A percentile compares a stretch with the other conserved stretches of the same genome.
These are phyloP conservation scores for Punctularia strigosozonata DNA, from an alignment of 768 basidiomycete genomes.

Conservation along the genomic window DNA sequence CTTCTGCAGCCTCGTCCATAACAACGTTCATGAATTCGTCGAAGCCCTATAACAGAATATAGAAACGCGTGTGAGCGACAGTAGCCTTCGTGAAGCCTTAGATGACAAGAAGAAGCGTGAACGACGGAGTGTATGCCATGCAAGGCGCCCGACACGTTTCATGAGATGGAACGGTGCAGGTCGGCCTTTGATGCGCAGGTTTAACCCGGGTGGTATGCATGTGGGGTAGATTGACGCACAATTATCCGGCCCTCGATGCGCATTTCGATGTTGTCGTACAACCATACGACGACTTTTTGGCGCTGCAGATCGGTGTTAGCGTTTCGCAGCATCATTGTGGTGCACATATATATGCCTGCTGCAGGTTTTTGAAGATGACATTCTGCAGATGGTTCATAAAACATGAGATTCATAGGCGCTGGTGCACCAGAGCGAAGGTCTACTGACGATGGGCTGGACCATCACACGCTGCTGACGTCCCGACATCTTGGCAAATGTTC, in stretches of 20 bases:
- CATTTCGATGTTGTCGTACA: conserved; percentile 96
- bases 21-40: conserved; percentile 99
- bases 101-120: no score
- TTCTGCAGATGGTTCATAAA: conserved; percentile 38
- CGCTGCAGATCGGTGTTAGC: conserved; percentile 32
- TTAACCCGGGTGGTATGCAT: conserved; percentile 24
- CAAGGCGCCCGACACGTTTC: no score
- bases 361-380: conserved; percentile 96
- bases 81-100: not conserved
- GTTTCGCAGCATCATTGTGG: conserved; percentile 3
- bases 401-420: conserved; percentile 5
- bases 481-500: conserved; percentile 65
- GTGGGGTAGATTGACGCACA: conserved; percentile 42
- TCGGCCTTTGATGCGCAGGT: conserved; percentile 26
- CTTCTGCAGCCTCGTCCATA: conserved; percentile 86
- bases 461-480: conserved; percentile 92
- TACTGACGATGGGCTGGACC: conserved; percentile 96
- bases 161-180: no score
- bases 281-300: conserved; percentile 82
- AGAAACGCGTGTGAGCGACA: conserved; percentile 18
- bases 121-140: no score
- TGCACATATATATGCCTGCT: conserved; percentile 53
- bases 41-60: conserved; percentile 62
- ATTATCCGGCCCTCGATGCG: conserved; percentile 92
- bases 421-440: not conserved